Evolutionary conservation across 2,329 filamentous ascomycete genomes (phyloP), one percentile per base, ranked within the genome.

Genomic region (Zymoseptoria ardabiliae): DNA sequence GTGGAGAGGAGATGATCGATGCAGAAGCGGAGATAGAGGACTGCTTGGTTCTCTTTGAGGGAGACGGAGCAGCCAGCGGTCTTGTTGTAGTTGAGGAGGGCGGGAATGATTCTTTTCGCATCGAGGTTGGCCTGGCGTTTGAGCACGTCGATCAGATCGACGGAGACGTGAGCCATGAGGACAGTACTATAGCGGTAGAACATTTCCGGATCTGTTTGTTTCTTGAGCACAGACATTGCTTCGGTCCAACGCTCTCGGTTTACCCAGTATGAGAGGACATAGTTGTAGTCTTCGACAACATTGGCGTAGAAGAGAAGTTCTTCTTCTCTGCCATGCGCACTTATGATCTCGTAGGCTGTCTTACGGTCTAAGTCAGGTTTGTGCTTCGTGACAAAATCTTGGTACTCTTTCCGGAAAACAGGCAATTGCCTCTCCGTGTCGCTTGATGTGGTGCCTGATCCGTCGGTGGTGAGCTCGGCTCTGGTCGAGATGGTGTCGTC

Each of bases 101-200:
- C 94, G 1, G 94, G 95, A 54, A 99, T 97, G 54, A 99, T 83
- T 66, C 88, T 91, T 59, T 91, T 87, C 1, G 91, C 86, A 67
- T 96, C 86, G 22, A 99, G 82, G 63, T 91, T 90, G 4, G 85
- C 81, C 71, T 97, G 93, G 41, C 94, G 85, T 89, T 96, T 97
- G 70, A 99, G 77, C 35, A 99, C 91, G 66, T 99, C 93, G n/a
- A 97, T 89, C 22, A 96, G 79, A 56, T 96, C 92, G 5, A 87
- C 83, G 0, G 93, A 85, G 3, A 87, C 87, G 71, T 97, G 90
- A 17, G 86, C 88, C 88, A 99, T 96, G 53, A 99, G 82, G n/a
- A 97, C 92, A 69, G 88, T 96, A 78, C 91, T 94, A 74, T 97
- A 97, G 63, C 90, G 88, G 78, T 97, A 97, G 76, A 97, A 99